Evolutionary conservation across 2,329 filamentous ascomycete species (phyloP).

Genomic region (Sclerotinia glacialis): DNA sequence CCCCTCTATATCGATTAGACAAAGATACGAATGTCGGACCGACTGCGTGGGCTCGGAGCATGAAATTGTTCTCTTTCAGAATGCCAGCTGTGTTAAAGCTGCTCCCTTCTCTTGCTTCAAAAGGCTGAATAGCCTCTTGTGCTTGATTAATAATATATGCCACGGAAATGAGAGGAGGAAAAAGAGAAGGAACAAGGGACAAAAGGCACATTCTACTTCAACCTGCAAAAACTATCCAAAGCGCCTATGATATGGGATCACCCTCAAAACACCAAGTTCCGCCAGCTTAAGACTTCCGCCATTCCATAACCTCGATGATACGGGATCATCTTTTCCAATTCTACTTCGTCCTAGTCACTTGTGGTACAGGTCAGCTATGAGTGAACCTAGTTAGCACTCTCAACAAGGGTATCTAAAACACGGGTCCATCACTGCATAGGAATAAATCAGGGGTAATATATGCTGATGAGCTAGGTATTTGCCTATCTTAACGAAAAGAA

Average conservation of each 20-base stretch:
- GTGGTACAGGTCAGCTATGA: background rate
- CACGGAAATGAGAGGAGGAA: too few species aligned
- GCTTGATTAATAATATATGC: background rate
- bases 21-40: too few species aligned
- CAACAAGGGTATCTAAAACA: background rate
- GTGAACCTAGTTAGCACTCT: background rate
- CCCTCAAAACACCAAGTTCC: background rate
- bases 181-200: too few species aligned
- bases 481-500: background rate
- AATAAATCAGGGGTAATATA: background rate
- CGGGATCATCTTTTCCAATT: background rate
- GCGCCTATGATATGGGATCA: background rate
- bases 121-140: background rate
- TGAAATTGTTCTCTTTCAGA: background rate
- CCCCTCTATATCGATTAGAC: background rate
- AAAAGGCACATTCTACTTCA: background rate
- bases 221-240: background rate
- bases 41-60: background rate
- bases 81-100: background rate
- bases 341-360: background rate
- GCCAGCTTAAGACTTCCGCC: background rate
- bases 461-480: background rate
- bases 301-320: background rate
- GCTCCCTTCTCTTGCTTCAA: too few species aligned
- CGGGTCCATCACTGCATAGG: background rate